These are phyloP conservation scores for Annulohypoxylon nitens DNA, from an alignment of 495 filamentous ascomycete species.

Conservation along the genomic window DNA sequence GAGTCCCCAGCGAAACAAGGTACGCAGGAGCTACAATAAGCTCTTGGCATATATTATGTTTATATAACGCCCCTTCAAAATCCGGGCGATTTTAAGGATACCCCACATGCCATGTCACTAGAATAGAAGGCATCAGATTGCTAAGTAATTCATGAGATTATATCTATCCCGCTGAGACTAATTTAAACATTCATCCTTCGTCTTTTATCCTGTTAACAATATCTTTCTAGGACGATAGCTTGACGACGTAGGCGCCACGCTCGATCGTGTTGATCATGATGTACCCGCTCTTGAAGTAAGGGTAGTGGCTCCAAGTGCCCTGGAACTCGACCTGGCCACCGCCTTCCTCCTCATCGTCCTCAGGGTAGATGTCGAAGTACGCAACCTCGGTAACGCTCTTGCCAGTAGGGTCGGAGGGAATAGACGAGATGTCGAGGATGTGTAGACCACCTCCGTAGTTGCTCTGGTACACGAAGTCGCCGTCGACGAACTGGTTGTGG, in stretches of 20 bases:
- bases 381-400: conserved; percentile 63
- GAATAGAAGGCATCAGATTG: not conserved
- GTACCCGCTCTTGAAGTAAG: conserved; percentile 68
- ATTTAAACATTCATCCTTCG: not conserved
- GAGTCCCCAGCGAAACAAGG: not conserved
- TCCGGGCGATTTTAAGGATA: not conserved
- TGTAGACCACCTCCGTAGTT: conserved; percentile 71
- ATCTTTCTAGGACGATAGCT: conserved; percentile 41
- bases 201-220: not conserved
- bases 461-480: conserved; percentile 67
- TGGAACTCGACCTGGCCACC: conserved; percentile 67
- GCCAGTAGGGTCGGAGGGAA: conserved; percentile 68
- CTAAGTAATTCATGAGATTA: conserved; percentile 29
- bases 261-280: conserved; percentile 73
- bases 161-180: conserved; percentile 19
- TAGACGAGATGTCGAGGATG: conserved; percentile 67
- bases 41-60: no score
- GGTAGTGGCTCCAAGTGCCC: conserved; percentile 70
- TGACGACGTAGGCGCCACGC: conserved; percentile 68
- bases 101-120: not conserved
- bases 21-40: not conserved
- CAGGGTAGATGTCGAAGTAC: conserved; percentile 72
- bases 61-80: not conserved
- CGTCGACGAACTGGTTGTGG: conserved; percentile 72
- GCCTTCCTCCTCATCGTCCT: conserved; percentile 63